A percentile compares a stretch with the other conserved stretches of the same genome.
Conservation (phyloP, 1,284 basidiomycete genomes). For the Anthracocystis walkeri region DNA sequence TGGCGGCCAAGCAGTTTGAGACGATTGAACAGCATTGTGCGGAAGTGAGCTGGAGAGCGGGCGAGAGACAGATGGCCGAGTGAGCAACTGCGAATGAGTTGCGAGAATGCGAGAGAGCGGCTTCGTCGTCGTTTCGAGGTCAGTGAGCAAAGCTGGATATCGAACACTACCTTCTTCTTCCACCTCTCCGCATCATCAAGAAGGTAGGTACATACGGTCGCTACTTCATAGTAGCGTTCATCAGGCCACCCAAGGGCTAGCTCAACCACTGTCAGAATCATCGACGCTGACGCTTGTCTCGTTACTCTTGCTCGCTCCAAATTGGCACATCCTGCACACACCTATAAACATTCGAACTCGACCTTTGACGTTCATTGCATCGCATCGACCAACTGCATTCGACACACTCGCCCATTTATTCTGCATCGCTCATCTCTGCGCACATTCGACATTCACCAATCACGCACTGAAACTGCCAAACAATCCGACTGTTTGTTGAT, state of each 20-base stretch:
- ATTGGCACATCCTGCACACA: neutral
- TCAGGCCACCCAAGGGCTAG: neutral
- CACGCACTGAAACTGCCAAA: neutral
- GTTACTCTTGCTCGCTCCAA: slow-evolving; percentile 4
- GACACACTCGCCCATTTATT: neutral
- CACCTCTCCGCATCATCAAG: slow-evolving; percentile 58
- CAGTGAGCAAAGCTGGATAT: slow-evolving; percentile 21
- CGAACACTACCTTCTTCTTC: slow-evolving; percentile 34
- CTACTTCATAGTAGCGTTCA: slow-evolving; percentile 22
- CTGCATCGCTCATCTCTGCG: slow-evolving; percentile 8
- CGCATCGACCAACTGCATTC: slow-evolving; percentile 12
- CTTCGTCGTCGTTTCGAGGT: slow-evolving; percentile 24
- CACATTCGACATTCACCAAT: neutral
- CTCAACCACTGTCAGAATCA: slow-evolving; percentile 1
- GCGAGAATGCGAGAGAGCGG: slow-evolving; percentile 7
- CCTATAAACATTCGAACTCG: neutral
- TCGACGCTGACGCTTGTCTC: slow-evolving; percentile 31
- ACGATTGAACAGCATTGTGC: neutral
- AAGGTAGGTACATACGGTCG: slow-evolving; percentile 47
- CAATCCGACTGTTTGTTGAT: neutral
- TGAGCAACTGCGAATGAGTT: neutral
- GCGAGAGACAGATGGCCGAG: neutral
- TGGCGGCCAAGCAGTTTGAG: neutral
- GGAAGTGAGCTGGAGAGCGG: neutral
- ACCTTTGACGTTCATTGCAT: slow-evolving; percentile 4